Base-by-base conservation (phyloP, 768 basidiomycete genomes). In the Gloeopeniophorella convolvens region DNA sequence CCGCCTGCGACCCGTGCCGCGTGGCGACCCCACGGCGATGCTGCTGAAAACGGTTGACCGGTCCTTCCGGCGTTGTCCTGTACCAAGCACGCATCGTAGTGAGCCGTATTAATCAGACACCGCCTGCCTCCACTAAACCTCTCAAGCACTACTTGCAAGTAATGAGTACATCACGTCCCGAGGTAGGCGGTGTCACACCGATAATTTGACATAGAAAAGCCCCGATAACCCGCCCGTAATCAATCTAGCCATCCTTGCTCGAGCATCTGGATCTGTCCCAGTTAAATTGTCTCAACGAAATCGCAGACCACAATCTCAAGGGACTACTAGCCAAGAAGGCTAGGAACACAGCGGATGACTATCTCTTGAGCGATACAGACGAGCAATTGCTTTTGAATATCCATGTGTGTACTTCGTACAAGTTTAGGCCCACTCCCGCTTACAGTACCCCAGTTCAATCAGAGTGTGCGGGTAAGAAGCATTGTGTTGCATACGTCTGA, bases 381-480 rank as follows among this genome's bases (percentile, higher is more conserved):
- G 86, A 83, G 56, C 82, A 89, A 62, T 71, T 89, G 6, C 66
- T 89, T 21, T 50, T 89, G 41, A 85, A 70, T 58, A 73, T 89
- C 46, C 71, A 75, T n/a, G 84, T 85, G 60, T 58, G 79, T 70
- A 20, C 55, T 33, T 35, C n/a, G n/a, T n/a, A n/a, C n/a, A n/a
- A n/a, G n/a, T n/a, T n/a, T n/a, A n/a, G n/a, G n/a, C n/a, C n/a
- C n/a, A n/a, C n/a, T n/a, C n/a, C n/a, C n/a, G n/a, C n/a, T n/a
- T n/a, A n/a, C n/a, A n/a, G n/a, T n/a, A n/a, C n/a, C n/a, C 52
- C 59, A 84, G 84, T 86, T 86, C 68, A 82, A 83, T 62, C 83
- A 84, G 65, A 64, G 74, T 21, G 84, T 85, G 34, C 76, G 78
- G 55, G 64, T 87, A 42, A 79, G 78, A 50, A 75, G 79, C 30